phyloP scores from a whole-genome alignment of 805 yeast species.

The Saccharomycopsis amapae region DNA sequence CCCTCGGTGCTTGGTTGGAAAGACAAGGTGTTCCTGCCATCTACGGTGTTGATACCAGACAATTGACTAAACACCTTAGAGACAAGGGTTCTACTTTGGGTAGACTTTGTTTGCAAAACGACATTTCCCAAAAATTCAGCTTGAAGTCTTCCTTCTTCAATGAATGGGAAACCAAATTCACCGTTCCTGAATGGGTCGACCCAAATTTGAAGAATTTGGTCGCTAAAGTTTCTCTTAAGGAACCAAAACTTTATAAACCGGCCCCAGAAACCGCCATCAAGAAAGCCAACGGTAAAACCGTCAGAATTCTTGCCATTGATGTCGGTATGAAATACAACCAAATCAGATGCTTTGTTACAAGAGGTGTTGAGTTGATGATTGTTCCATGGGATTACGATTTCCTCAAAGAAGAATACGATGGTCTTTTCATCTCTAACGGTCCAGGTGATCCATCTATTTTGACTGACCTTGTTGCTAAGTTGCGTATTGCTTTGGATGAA shows the following conservation, averaged over 20 bases:
- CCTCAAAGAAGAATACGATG: slow-evolving; percentile 77
- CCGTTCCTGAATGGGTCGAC: slow-evolving; percentile 82
- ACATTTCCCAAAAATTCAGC: slow-evolving; percentile 28
- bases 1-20: slow-evolving; percentile 90
- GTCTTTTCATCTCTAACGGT: slow-evolving; percentile 94
- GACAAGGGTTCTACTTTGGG: slow-evolving; percentile 90
- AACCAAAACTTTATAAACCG: slow-evolving; percentile 75
- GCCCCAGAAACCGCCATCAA: slow-evolving; percentile 41
- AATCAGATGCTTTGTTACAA: slow-evolving; percentile 89
- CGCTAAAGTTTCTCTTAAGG: slow-evolving; percentile 75
- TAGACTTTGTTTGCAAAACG: slow-evolving; percentile 50
- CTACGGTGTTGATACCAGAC: slow-evolving; percentile 96
- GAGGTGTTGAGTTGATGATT: slow-evolving; percentile 93
- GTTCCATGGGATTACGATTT: slow-evolving; percentile 95
- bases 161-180: slow-evolving; percentile 58
- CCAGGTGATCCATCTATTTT: slow-evolving; percentile 98
- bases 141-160: slow-evolving; percentile 31
- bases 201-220: slow-evolving; percentile 91
- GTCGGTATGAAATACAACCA: slow-evolving; percentile 98
- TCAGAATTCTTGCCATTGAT: slow-evolving; percentile 85
- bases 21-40: slow-evolving; percentile 90
- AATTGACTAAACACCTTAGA: slow-evolving; percentile 88
- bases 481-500: slow-evolving; percentile 49
- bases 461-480: slow-evolving; percentile 54
- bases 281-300: slow-evolving; percentile 58